Evolutionary conservation across 2,329 filamentous ascomycete species (phyloP).

Genomic region (Elsinoe ampelina): DNA sequence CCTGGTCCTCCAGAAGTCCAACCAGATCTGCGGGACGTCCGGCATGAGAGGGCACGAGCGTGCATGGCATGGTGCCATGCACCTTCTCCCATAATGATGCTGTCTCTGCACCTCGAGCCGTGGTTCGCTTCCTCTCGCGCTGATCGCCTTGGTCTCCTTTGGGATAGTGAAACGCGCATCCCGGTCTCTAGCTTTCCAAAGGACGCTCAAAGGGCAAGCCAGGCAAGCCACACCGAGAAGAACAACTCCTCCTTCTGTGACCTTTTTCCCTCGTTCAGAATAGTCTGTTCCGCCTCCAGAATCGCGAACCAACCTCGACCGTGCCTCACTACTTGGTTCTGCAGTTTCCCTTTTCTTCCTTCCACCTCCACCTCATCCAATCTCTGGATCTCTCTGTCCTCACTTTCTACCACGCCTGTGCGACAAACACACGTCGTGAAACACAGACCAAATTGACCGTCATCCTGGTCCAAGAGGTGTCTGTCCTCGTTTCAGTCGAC

Average conservation of each 20-base stretch:
- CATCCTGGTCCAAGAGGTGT: not conserved
- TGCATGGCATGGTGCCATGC: too few species aligned
- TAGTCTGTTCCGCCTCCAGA: not conserved
- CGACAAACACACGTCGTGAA: not conserved
- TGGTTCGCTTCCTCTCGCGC: not conserved
- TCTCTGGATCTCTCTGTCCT: not conserved
- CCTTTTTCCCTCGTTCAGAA: constrained; percentile 1
- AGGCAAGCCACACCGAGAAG: not conserved
- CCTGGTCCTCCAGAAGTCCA: not conserved
- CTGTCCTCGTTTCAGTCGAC: not conserved
- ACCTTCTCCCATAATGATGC: too few species aligned
- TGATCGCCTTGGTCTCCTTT: constrained; percentile 1
- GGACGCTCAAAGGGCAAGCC: not conserved
- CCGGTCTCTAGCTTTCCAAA: not conserved
- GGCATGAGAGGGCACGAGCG: constrained; percentile 3
- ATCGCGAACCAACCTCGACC: not conserved
- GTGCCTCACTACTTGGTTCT: not conserved
- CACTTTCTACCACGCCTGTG: not conserved
- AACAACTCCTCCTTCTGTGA: too few species aligned
- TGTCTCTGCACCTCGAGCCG: not conserved
- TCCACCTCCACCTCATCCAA: not conserved
- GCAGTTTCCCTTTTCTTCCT: not conserved
- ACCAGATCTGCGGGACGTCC: constrained; percentile 9
- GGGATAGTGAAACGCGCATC: constrained; percentile 10
- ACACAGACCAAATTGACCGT: not conserved